Base-by-base conservation (phyloP, 1,284 basidiomycete species). In the Sphagnurus paluster region DNA sequence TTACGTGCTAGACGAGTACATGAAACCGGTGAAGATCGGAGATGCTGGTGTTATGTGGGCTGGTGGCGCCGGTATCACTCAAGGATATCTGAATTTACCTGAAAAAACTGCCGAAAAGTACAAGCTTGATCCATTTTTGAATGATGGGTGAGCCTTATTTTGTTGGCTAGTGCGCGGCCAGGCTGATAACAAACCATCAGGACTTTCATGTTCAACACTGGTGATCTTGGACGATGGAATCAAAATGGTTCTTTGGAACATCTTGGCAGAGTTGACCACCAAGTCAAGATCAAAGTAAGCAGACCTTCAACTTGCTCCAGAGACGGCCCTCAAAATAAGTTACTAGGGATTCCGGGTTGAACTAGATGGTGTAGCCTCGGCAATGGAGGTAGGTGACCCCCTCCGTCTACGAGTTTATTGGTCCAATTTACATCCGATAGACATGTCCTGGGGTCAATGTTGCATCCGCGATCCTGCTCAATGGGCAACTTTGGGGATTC, bases 191-290 rank as follows among this genome's bases (percentile, higher is more conserved):
- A 19, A 20, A 36, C 37, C 25, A 37, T 8, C 44, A 79, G 77
- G 14, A 66, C 64, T 29, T 65, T 69, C 48, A 81, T 82, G 78
- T 80, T 80, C 60, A 79, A 80, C 53, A 82, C 79, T 35, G 78
- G 78, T 1, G 79, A 80, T 53, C 65, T 82, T 23, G 78, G 68
- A 16, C 67, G 72, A 33, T 82, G 79, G 79, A 65, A 67, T 38
- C 50, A 64, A 6, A 71, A 76, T 46, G 79, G 79, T 6, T 70
- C 69, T 24, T 61, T 82, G 13, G 76, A 80, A 48, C 76, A 77
- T 53, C 68, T 80, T 20, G 80, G 79, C 6, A 63, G 79, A 44
- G 72, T 77, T 38, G 80, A 81, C 57, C 77, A 80, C 55, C 79
- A 81, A 60, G 74, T 81, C 45, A 80, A 80, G 62, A 67, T 78